Conservation (phyloP, 2,329 filamentous ascomycete genomes). For the Orbilia blumenaviensis region DNA sequence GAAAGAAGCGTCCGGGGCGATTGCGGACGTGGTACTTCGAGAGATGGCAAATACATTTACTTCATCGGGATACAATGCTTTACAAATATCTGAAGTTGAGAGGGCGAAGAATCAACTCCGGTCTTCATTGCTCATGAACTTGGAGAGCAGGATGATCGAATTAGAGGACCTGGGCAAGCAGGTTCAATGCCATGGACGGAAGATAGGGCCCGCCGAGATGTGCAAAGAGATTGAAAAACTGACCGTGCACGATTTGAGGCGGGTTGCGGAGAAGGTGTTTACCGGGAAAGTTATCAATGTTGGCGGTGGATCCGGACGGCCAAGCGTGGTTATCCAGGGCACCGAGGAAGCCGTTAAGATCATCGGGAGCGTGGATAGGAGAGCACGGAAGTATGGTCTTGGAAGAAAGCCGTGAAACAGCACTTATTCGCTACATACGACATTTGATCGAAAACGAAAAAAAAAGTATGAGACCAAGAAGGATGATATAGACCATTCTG, state of each 20-base stretch:
- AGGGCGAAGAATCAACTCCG: constrained; percentile 97
- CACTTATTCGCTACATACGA: neutral
- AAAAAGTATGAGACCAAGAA: neutral
- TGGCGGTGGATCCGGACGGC: constrained; percentile 82
- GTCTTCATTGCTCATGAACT: constrained; percentile 91
- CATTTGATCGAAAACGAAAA: too few relatives aligned
- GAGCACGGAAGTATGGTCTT: constrained; percentile 41
- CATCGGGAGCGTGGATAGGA: constrained; percentile 90
- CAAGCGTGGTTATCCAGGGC: constrained; percentile 92
- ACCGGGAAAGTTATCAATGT: constrained; percentile 78
- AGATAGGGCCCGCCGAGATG: constrained; percentile 93
- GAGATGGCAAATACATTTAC: constrained; percentile 56
- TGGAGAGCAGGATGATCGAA: constrained; percentile 96
- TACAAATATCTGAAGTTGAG: constrained; percentile 80
- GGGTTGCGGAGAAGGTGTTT: constrained; percentile 81
- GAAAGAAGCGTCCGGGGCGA: constrained; percentile 81
- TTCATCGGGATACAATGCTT: constrained; percentile 71
- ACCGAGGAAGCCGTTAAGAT: constrained; percentile 76
- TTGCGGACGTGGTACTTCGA: constrained; percentile 72
- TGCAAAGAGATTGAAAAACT: constrained; percentile 83
- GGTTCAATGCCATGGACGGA: constrained; percentile 94
- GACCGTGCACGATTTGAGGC: constrained; percentile 79
- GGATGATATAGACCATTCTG: constrained; percentile 8
- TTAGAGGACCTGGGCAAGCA: constrained; percentile 93
- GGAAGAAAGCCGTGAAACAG: constrained; percentile 37